Evolutionary conservation across 768 basidiomycete genomes (phyloP).

Genomic region (Suillus decipiens): DNA sequence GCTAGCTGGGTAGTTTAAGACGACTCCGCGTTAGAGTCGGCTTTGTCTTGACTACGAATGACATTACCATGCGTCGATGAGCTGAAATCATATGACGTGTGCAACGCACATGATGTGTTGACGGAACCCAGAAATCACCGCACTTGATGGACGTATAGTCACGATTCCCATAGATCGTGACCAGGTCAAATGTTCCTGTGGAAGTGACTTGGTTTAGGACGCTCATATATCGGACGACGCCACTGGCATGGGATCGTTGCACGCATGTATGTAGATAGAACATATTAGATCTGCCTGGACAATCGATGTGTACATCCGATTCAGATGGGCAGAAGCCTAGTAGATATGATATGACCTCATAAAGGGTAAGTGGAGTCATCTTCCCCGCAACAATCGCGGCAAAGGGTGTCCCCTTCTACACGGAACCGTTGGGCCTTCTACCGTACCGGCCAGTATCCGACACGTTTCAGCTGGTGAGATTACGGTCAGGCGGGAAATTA

Average conservation of each 20-base stretch:
- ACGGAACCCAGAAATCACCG: background rate
- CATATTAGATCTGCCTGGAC: background rate
- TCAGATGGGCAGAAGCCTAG: background rate
- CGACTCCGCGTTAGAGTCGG: background rate
- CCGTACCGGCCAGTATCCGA: background rate
- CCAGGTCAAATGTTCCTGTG: background rate
- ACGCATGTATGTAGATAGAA: background rate
- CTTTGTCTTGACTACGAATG: background rate
- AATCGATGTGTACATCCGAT: background rate
- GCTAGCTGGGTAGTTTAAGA: background rate
- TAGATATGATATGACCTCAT: background rate
- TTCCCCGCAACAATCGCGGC: slow-evolving; percentile 1
- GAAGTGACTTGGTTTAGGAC: background rate
- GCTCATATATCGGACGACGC: background rate
- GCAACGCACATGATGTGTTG: background rate
- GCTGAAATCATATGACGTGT: no score
- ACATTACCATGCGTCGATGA: background rate
- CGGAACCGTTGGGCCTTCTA: background rate
- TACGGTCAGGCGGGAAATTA: background rate
- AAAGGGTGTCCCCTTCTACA: background rate
- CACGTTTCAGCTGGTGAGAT: background rate
- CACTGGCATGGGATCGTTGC: slow-evolving; percentile 2
- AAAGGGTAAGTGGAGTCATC: background rate
- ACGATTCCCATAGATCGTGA: background rate
- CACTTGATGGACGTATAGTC: background rate